Conservation (phyloP, 768 basidiomycete species). For the Trametes elegans region DNA sequence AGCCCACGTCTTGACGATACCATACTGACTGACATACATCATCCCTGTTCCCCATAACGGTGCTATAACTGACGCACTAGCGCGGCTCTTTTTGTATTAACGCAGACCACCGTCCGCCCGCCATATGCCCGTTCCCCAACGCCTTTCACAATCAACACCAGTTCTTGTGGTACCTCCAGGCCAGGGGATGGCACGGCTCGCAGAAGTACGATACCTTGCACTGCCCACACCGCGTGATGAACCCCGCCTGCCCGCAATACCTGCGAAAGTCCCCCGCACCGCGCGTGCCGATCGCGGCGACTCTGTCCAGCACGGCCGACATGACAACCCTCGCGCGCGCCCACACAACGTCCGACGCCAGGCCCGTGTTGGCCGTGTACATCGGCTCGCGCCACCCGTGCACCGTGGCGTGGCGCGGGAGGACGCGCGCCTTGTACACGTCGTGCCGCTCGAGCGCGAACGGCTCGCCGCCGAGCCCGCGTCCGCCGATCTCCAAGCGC, state of each 20-base stretch:
- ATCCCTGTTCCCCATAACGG: too few species aligned
- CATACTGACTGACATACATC: too few species aligned
- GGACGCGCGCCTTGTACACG: conserved; percentile 9
- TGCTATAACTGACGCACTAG: too few species aligned
- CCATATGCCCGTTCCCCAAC: neutral
- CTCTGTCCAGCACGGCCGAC: conserved; percentile 6
- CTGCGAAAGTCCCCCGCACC: conserved; percentile 19
- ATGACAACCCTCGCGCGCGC: conserved; percentile 3
- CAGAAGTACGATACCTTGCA: conserved; percentile 20
- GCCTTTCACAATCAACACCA: conserved; percentile 10
- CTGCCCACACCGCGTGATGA: conserved; percentile 13
- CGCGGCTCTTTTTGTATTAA: too few species aligned
- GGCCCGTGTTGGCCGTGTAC: neutral
- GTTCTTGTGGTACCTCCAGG: conserved; percentile 21
- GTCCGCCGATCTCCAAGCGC: conserved; percentile 21
- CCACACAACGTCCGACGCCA: neutral
- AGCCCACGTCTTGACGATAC: too few species aligned
- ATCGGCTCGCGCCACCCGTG: neutral
- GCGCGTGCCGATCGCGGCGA: conserved; percentile 3
- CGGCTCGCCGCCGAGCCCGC: conserved; percentile 17
- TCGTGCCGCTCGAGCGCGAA: conserved; percentile 20
- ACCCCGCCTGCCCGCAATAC: conserved; percentile 19
- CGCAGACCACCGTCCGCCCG: too few species aligned
- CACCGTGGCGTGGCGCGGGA: conserved; percentile 8
- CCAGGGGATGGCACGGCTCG: conserved; percentile 10